Evolutionary conservation across 1,139 yeast species (phyloP).

Genomic region (Kodamaea sp.): DNA sequence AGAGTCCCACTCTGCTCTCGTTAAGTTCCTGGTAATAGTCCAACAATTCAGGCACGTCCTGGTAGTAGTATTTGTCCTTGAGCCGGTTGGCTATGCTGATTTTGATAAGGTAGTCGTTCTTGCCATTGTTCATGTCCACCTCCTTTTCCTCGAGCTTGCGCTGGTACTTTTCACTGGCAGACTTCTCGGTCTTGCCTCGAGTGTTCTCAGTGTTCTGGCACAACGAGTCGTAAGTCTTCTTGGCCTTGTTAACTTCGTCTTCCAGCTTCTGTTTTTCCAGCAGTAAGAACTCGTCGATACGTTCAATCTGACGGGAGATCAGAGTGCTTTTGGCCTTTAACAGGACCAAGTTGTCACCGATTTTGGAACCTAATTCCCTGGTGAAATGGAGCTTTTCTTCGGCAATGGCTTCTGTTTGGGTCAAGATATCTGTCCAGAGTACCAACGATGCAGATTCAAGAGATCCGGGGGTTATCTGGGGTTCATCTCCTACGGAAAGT

Average conservation of each 20-base stretch:
- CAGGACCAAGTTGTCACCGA: constrained; percentile 62
- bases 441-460: constrained; percentile 88
- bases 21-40: constrained; percentile 86
- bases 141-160: constrained; percentile 63
- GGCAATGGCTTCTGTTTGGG: constrained; percentile 82
- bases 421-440: constrained; percentile 88
- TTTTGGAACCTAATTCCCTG: constrained; percentile 59
- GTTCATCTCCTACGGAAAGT: constrained; percentile 88
- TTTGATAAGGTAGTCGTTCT: constrained; percentile 78
- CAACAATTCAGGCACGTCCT: constrained; percentile 88
- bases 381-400: constrained; percentile 64
- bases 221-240: constrained; percentile 72
- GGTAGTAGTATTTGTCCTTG: constrained; percentile 90
- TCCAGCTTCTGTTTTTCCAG: constrained; percentile 61
- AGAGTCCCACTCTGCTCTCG: constrained; percentile 71
- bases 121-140: constrained; percentile 80
- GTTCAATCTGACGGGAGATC: constrained; percentile 56
- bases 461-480: constrained; percentile 92
- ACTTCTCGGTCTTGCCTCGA: constrained; percentile 67
- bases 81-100: constrained; percentile 85
- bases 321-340: constrained; percentile 56
- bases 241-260: constrained; percentile 68
- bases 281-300: constrained; percentile 58
- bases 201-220: constrained; percentile 82
- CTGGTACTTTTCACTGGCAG: constrained; percentile 58